Conservation (phyloP, 163 green algal genomes). For the Volvox carteri region DNA sequence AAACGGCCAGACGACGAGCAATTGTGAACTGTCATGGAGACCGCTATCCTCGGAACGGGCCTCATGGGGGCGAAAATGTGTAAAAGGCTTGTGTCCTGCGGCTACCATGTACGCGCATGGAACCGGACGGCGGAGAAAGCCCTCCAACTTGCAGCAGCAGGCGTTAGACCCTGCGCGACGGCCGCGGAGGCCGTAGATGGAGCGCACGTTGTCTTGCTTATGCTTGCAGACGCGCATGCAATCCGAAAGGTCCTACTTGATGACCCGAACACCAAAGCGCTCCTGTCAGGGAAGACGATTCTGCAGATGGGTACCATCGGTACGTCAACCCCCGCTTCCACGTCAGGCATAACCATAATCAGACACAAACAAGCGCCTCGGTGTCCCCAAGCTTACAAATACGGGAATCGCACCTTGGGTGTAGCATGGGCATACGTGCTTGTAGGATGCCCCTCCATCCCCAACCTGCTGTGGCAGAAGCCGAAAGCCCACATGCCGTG, state of each 20-base stretch:
- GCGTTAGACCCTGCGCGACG: conserved; percentile 12
- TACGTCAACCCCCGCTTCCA: no score
- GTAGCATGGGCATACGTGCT: no score
- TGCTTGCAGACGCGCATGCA: conserved; percentile 22
- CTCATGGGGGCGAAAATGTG: conserved; percentile 2
- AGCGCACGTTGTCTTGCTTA: conserved; percentile 26
- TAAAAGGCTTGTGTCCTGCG: neutral
- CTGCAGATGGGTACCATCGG: conserved; percentile 50
- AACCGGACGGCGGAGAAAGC: conserved; percentile 12
- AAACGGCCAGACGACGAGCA: neutral
- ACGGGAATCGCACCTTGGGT: no score
- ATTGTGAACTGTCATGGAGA: neutral
- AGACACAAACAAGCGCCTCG: no score
- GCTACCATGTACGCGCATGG: neutral
- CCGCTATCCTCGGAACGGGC: conserved; percentile 8
- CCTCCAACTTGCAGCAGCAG: neutral
- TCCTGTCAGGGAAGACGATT: conserved; percentile 25
- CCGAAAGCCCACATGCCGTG: no score
- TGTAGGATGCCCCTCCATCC: no score
- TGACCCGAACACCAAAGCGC: neutral
- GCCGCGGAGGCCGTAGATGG: neutral
- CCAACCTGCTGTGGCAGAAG: no score
- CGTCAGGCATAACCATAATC: no score
- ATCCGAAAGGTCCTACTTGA: conserved; percentile 2
- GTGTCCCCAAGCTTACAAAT: no score